phyloP scores from a whole-genome alignment of 78 protist genomes.

The Dictyostelium purpureum region DNA sequence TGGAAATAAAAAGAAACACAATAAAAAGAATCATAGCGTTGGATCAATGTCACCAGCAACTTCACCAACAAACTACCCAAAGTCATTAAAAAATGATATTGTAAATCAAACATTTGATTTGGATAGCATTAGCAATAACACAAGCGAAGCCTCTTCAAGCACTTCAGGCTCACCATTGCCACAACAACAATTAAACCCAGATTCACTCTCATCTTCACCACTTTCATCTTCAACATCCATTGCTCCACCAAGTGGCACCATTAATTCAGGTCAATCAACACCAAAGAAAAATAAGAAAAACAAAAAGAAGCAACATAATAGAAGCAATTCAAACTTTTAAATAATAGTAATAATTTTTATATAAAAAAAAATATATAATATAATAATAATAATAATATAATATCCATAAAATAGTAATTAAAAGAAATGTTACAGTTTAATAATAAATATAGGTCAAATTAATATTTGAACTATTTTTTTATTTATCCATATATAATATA shows the following conservation, averaged over 20 bases:
- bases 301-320: constrained; percentile 13
- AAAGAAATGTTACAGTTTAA: no score
- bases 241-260: not conserved
- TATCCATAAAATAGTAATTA: no score
- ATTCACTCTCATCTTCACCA: not conserved
- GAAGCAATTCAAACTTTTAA: constrained; percentile 3
- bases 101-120: not conserved
- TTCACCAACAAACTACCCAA: not conserved
- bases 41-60: not conserved
- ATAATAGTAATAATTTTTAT: no score
- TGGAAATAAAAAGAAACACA: constrained; percentile 21
- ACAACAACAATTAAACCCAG: not conserved
- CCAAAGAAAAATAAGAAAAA: not conserved
- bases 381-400: no score
- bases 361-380: no score
- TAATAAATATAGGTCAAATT: no score
- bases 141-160: no score
- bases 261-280: not conserved
- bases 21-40: constrained; percentile 1
- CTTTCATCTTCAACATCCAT: not conserved
- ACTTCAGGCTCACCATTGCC: no score
- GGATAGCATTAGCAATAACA: not conserved
- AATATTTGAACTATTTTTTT: no score
- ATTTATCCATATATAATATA: no score
- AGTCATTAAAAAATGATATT: not conserved